A percentile compares a stretch with the other conserved stretches of the same genome.
Evolutionary conservation across 1,284 basidiomycete species (phyloP).

Genomic region (Neonothopanus nambi): DNA sequence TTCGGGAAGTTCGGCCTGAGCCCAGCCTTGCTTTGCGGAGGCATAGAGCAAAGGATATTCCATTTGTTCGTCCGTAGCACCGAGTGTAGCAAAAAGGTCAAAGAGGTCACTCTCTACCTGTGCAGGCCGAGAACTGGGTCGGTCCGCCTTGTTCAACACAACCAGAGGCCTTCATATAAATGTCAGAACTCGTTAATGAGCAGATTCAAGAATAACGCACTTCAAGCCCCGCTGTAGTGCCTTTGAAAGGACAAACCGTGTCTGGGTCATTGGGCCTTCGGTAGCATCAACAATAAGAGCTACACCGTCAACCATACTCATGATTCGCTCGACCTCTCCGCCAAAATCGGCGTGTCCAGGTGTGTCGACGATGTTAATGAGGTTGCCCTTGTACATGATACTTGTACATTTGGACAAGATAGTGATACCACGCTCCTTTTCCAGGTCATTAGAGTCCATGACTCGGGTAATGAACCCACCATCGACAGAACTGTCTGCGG

Average conservation of each 20-base stretch:
- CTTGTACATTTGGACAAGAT: slow-evolving; percentile 51
- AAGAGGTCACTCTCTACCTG: slow-evolving; percentile 50
- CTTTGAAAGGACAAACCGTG: slow-evolving; percentile 45
- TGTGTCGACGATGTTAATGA: slow-evolving; percentile 51
- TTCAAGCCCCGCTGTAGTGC: slow-evolving; percentile 41
- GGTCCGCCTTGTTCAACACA: slow-evolving; percentile 47
- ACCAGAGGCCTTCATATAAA: slow-evolving; percentile 43
- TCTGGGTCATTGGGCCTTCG: slow-evolving; percentile 52
- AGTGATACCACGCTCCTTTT: slow-evolving; percentile 50
- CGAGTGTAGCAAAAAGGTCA: slow-evolving; percentile 47
- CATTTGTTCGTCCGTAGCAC: slow-evolving; percentile 48
- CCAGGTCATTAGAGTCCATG: slow-evolving; percentile 51
- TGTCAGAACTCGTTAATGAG: not conserved
- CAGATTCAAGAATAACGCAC: slow-evolving; percentile 26
- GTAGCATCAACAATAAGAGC: slow-evolving; percentile 48
- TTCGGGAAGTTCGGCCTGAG: slow-evolving; percentile 28
- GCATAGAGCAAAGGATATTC: slow-evolving; percentile 50
- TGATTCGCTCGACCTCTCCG: slow-evolving; percentile 48
- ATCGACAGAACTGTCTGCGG: slow-evolving; percentile 36
- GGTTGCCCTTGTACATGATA: slow-evolving; percentile 38
- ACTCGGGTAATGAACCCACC: slow-evolving; percentile 42
- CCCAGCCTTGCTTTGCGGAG: slow-evolving; percentile 51
- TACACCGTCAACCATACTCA: slow-evolving; percentile 53
- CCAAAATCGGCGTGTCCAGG: slow-evolving; percentile 53
- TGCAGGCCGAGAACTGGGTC: slow-evolving; percentile 38